These are phyloP conservation scores for Artomyces pyxidatus DNA, from an alignment of 768 basidiomycete genomes.

Conservation along the genomic window DNA sequence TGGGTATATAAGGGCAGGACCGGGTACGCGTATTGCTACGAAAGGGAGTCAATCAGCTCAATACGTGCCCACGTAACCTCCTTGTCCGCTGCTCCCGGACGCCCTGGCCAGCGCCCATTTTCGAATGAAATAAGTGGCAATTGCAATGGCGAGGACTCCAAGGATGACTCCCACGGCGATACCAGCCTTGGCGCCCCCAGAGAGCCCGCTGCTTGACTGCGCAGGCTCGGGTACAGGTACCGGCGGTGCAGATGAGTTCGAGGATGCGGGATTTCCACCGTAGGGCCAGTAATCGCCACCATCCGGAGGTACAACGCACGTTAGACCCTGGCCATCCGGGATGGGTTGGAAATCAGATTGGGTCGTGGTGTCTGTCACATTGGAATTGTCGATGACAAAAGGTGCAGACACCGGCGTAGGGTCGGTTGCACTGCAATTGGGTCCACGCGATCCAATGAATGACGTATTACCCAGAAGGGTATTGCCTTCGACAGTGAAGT, in stretches of 20 bases:
- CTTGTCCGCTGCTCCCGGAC: background rate
- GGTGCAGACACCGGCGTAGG: slow-evolving; percentile 45
- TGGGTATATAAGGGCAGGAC: no score
- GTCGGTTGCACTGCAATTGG: slow-evolving; percentile 49
- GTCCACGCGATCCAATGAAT: slow-evolving; percentile 63
- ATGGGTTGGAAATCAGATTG: slow-evolving; percentile 49
- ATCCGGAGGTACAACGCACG: slow-evolving; percentile 58
- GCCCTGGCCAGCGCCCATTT: slow-evolving; percentile 31
- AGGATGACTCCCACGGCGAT: slow-evolving; percentile 45
- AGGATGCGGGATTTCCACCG: slow-evolving; percentile 38
- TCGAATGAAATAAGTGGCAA: slow-evolving; percentile 39
- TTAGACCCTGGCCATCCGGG: slow-evolving; percentile 47
- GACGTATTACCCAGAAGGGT: slow-evolving; percentile 58
- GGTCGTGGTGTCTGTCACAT: slow-evolving; percentile 31
- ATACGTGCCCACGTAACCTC: no score
- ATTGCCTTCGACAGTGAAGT: slow-evolving; percentile 64
- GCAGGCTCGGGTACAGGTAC: slow-evolving; percentile 12
- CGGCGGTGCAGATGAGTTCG: slow-evolving; percentile 21
- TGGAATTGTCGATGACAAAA: slow-evolving; percentile 48
- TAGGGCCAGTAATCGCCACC: slow-evolving; percentile 72
- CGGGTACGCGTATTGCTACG: no score
- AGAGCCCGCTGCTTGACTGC: slow-evolving; percentile 17
- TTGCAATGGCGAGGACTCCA: slow-evolving; percentile 35
- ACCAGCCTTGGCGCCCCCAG: slow-evolving; percentile 34
- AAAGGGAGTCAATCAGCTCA: no score